Conservation (phyloP, 495 filamentous ascomycete species). For the Geoglossum glabrum region DNA sequence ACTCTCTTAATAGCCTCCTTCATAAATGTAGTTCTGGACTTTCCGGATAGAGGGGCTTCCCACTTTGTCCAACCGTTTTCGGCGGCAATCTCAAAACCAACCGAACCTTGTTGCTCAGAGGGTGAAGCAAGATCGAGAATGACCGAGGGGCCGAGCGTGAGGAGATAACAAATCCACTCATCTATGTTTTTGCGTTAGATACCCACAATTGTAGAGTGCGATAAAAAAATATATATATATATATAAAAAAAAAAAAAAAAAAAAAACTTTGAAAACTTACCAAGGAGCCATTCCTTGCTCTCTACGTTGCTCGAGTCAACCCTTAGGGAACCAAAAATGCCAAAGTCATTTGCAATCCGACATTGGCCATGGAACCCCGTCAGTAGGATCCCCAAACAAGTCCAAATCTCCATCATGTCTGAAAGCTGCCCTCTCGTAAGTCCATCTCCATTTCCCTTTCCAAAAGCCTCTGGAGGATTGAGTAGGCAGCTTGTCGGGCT, state of each 20-base stretch:
- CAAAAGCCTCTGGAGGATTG: slow-evolving; percentile 37
- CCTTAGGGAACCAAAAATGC: slow-evolving; percentile 31
- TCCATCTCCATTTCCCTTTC: slow-evolving; percentile 34
- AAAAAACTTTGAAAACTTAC: slow-evolving; percentile 17
- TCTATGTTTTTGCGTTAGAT: slow-evolving; percentile 25
- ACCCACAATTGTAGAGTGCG: neutral
- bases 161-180: slow-evolving; percentile 41
- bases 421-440: slow-evolving; percentile 36
- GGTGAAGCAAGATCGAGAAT: slow-evolving; percentile 34
- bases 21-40: slow-evolving; percentile 37
- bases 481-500: slow-evolving; percentile 33
- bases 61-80: slow-evolving; percentile 35
- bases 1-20: slow-evolving; percentile 39
- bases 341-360: slow-evolving; percentile 31
- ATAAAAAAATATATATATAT: too few species aligned
- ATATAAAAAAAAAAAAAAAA: neutral
- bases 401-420: slow-evolving; percentile 50
- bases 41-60: slow-evolving; percentile 25
- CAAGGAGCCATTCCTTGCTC: slow-evolving; percentile 33
- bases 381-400: slow-evolving; percentile 35
- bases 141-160: slow-evolving; percentile 37
- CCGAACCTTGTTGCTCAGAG: slow-evolving; percentile 23
- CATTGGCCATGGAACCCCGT: slow-evolving; percentile 36
- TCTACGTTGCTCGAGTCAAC: slow-evolving; percentile 27
- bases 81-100: slow-evolving; percentile 29